Base-by-base conservation (phyloP, 768 basidiomycete genomes). In the Sarcomyxa edulis region DNA sequence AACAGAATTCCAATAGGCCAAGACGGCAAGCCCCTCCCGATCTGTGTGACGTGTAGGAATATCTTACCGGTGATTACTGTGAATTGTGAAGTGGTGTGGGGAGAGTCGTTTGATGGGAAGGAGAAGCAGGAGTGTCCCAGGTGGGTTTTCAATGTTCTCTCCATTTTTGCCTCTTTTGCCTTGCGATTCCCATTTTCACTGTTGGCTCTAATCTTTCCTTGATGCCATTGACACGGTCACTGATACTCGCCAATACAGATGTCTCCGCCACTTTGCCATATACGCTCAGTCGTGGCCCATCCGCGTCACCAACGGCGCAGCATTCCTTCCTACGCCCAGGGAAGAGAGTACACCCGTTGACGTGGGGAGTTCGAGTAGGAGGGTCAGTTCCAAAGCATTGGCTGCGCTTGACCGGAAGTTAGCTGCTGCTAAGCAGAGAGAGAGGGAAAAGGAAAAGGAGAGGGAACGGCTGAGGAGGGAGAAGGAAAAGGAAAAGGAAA, bases 191-290 rank as follows among this genome's bases (percentile, higher is more conserved):
- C n/a, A n/a, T n/a, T n/a, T n/a, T n/a, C n/a, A 30, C 32, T 12
- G 11, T n/a, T 22, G 35, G 31, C 30, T 35, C 32, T 40, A 12
- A 39, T 31, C n/a, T n/a, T n/a, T n/a, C n/a, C n/a, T n/a, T n/a
- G n/a, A n/a, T n/a, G n/a, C n/a, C n/a, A n/a, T n/a, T n/a, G n/a
- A n/a, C n/a, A n/a, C n/a, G n/a, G n/a, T n/a, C n/a, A n/a, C n/a
- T n/a, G n/a, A n/a, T 32, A 30, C 18, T 15, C 36, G 34, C 30
- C n/a, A 18, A 36, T 21, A 33, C 30, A 88, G 86, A 42, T 90
- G 87, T 55, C 69, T 89, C 59, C 81, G 87, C 14, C 87, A 90
- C 56, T 74, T 68, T 49, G 85, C 82, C 8, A 90, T 90, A 41
- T 90, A 89, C 58, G 71, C 69, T 2, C 66, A 71, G 38, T 58